Conservation (phyloP, 176 grass and related monocot species). For the Oryza brachyantha region DNA sequence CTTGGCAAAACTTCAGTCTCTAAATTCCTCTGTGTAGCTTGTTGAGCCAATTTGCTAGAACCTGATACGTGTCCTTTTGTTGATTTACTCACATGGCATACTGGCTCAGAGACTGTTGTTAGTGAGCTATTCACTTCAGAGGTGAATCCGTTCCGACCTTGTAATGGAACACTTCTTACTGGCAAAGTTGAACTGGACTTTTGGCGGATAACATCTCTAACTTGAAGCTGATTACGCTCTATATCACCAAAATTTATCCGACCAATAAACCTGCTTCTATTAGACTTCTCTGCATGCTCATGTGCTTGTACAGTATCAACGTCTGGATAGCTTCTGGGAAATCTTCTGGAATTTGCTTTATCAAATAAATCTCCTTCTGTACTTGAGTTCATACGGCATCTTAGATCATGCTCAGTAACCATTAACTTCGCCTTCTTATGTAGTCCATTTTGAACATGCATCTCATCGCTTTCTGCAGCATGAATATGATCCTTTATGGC, state of each 20-base stretch:
- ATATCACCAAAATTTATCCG: slow-evolving; percentile 39
- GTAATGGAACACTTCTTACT: slow-evolving; percentile 25
- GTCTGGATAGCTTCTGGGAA: slow-evolving; percentile 18
- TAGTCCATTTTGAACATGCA: slow-evolving; percentile 32
- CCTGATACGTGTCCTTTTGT: slow-evolving; percentile 14
- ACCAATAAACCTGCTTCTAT: slow-evolving; percentile 47
- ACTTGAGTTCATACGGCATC: slow-evolving; percentile 20
- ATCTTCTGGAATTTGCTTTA: slow-evolving; percentile 25
- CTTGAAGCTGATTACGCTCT: slow-evolving; percentile 34
- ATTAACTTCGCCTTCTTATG: slow-evolving; percentile 42
- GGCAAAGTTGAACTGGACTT: slow-evolving; percentile 33
- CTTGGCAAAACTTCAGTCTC: slow-evolving; percentile 18
- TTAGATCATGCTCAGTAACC: slow-evolving; percentile 35
- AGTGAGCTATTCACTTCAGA: slow-evolving; percentile 33
- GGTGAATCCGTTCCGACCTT: slow-evolving; percentile 34
- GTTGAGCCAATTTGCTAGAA: slow-evolving; percentile 29
- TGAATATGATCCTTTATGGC: slow-evolving; percentile 22
- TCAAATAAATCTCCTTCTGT: slow-evolving; percentile 28
- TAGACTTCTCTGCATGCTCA: slow-evolving; percentile 20
- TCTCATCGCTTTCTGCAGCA: slow-evolving; percentile 23
- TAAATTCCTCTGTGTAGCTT: background rate
- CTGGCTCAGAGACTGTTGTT: slow-evolving; percentile 26
- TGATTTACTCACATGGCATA: slow-evolving; percentile 6
- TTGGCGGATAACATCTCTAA: slow-evolving; percentile 32
- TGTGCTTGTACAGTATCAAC: slow-evolving; percentile 13